These are phyloP conservation scores for Globisporangium emineosum DNA, from an alignment of 352 stramenopile species.

Conservation along the genomic window DNA sequence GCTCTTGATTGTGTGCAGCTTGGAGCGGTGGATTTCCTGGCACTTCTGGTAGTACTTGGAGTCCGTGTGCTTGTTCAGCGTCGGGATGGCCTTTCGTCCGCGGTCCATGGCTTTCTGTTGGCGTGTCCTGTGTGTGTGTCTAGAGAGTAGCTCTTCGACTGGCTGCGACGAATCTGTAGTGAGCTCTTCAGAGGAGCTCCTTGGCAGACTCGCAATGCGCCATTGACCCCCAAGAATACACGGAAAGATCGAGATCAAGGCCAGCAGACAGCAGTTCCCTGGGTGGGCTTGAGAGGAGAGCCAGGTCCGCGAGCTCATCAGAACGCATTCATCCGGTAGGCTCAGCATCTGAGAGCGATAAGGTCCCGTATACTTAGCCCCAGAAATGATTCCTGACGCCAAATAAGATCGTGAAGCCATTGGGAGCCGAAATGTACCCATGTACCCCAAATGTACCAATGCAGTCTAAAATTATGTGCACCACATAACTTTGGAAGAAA, in stretches of 20 bases:
- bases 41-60: constrained; percentile 86
- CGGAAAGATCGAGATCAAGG: not conserved
- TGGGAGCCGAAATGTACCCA: no score
- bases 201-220: not conserved
- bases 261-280: not conserved
- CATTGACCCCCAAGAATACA: not conserved
- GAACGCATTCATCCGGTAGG: not conserved
- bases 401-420: constrained; percentile 9
- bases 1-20: constrained; percentile 89
- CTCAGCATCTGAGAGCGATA: not conserved
- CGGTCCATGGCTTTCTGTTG: constrained; percentile 54
- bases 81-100: constrained; percentile 81
- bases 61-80: constrained; percentile 86
- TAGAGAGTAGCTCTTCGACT: constrained; percentile 6
- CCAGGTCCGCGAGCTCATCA: not conserved
- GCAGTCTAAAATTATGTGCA: not conserved
- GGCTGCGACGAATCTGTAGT: constrained; percentile 7
- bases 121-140: not conserved
- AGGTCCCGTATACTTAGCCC: constrained; percentile 6
- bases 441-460: constrained; percentile 6
- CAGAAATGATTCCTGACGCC: not conserved
- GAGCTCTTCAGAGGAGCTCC: constrained; percentile 2
- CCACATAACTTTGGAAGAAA: no score
- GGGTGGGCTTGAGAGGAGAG: not conserved
- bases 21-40: constrained; percentile 79